Conservation (phyloP, 441 rosid species). For the Pelargonium citronellum region DNA sequence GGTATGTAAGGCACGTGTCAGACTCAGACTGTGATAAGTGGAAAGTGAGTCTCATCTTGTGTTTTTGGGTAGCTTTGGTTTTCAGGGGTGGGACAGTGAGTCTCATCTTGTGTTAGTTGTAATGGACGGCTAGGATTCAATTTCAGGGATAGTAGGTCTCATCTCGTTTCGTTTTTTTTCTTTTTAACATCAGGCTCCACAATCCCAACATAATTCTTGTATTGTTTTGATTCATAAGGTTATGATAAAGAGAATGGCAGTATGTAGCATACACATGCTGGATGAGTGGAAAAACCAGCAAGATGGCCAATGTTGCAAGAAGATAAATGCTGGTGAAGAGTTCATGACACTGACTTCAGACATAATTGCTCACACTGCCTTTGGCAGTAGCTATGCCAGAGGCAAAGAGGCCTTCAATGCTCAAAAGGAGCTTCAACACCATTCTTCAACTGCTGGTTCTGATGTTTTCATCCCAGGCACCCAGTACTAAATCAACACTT, state of each 20-base stretch:
- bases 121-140: too few species aligned
- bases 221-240: conserved; percentile 9
- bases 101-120: too few species aligned
- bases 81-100: too few species aligned
- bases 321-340: conserved; percentile 24
- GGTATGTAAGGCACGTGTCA: too few species aligned
- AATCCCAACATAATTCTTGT: too few species aligned
- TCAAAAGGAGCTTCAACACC: conserved; percentile 28
- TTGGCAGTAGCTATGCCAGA: conserved; percentile 40
- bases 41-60: too few species aligned
- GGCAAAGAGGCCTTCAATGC: conserved; percentile 30
- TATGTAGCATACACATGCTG: conserved; percentile 24
- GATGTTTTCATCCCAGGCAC: conserved; percentile 39
- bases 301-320: neutral
- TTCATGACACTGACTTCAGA: conserved; percentile 31
- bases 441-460: conserved; percentile 19
- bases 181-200: too few species aligned
- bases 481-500: conserved; percentile 27
- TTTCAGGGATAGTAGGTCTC: too few species aligned
- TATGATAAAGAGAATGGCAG: conserved; percentile 29
- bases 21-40: too few species aligned
- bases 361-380: conserved; percentile 43
- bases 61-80: too few species aligned
- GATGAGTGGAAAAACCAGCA: conserved; percentile 32
- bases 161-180: too few species aligned